Conservation (phyloP, 1,139 yeast genomes). For the Yamadazyma songkhlaensis region DNA sequence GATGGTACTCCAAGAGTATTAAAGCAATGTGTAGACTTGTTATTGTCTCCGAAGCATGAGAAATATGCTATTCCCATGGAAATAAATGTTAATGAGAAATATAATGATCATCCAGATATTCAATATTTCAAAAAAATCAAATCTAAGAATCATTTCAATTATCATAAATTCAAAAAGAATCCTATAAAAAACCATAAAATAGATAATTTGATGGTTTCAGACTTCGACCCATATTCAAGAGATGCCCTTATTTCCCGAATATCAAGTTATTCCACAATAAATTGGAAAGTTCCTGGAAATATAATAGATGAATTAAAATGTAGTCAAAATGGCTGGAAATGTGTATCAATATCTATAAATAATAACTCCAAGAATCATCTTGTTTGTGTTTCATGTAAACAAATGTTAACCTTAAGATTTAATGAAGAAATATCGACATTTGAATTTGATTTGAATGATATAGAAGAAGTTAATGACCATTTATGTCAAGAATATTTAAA, state of each 20-base stretch:
- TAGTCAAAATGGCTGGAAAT: slow-evolving; percentile 44
- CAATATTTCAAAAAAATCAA: slow-evolving; percentile 38
- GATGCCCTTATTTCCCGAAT: slow-evolving; percentile 26
- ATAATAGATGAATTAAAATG: slow-evolving; percentile 33
- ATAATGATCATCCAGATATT: slow-evolving; percentile 34
- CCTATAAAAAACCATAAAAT: slow-evolving; percentile 11
- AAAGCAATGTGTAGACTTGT: slow-evolving; percentile 26
- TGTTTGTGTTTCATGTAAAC: slow-evolving; percentile 33
- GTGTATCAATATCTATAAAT: slow-evolving; percentile 26
- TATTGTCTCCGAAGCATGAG: slow-evolving; percentile 21
- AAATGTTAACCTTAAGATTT: slow-evolving; percentile 27
- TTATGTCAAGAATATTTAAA: slow-evolving; percentile 23
- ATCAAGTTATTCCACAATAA: slow-evolving; percentile 28
- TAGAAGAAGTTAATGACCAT: slow-evolving; percentile 22
- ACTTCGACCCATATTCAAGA: slow-evolving; percentile 36
- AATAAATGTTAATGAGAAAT: slow-evolving; percentile 12
- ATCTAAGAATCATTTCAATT: slow-evolving; percentile 33
- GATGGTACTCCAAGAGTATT: slow-evolving; percentile 25
- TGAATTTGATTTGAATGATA: slow-evolving; percentile 21
- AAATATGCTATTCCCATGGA: slow-evolving; percentile 14
- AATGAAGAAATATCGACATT: slow-evolving; percentile 17
- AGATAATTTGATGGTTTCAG: slow-evolving; percentile 14
- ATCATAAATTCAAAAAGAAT: slow-evolving; percentile 28
- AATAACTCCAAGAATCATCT: slow-evolving; percentile 29
- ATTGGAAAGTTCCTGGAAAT: slow-evolving; percentile 32